Conservation (phyloP, 495 filamentous ascomycete species). For the Chlorociboria aeruginascens region DNA sequence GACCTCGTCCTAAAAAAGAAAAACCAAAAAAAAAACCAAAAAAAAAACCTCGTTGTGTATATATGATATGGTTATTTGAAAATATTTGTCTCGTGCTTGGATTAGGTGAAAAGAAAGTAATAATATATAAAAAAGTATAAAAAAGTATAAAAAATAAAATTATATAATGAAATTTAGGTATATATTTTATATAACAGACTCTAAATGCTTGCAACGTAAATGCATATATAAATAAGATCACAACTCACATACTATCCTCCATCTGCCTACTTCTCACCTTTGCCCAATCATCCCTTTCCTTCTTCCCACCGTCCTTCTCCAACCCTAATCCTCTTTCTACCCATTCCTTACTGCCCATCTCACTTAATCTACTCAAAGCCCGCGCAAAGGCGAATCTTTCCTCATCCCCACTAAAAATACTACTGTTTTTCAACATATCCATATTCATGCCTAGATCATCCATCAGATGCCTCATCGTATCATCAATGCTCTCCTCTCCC, state of each 20-base stretch:
- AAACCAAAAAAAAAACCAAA: no score
- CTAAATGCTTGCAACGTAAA: no score
- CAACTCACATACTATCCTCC: slow-evolving; percentile 56
- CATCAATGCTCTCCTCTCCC: slow-evolving; percentile 50
- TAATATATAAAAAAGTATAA: no score
- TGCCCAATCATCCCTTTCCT: slow-evolving; percentile 51
- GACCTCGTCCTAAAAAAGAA: no score
- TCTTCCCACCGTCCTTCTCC: slow-evolving; percentile 42
- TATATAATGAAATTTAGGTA: no score
- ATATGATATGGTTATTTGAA: no score
- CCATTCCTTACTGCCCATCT: slow-evolving; percentile 95
- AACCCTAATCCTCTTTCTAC: slow-evolving; percentile 75
- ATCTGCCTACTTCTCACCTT: slow-evolving; percentile 54
- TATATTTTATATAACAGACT: no score
- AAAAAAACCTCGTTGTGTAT: no score
- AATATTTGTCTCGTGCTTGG: no score
- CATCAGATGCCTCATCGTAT: slow-evolving; percentile 83
- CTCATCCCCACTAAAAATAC: slow-evolving; percentile 88
- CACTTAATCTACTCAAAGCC: slow-evolving; percentile 68
- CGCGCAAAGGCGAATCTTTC: slow-evolving; percentile 93
- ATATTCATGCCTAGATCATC: slow-evolving; percentile 87
- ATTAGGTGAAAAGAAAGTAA: no score
- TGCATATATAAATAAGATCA: no score
- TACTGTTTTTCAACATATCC: slow-evolving; percentile 70
- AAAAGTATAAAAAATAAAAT: no score